Evolutionary conservation across 495 filamentous ascomycete species (phyloP).

Genomic region (Talaromyces thailandensis): DNA sequence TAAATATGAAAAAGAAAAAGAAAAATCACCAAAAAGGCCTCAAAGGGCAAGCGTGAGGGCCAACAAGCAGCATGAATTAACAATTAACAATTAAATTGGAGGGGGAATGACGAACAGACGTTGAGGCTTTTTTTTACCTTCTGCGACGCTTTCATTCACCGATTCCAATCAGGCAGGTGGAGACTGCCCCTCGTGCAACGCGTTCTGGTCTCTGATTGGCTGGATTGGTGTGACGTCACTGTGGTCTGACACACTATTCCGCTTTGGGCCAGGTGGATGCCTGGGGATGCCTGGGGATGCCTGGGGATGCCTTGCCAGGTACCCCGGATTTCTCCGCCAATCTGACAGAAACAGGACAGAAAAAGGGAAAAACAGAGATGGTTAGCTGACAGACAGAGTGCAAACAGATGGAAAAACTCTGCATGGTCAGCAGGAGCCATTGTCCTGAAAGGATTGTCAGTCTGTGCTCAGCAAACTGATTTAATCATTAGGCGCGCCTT

Average conservation of each 20-base stretch:
- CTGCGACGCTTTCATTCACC: conserved; percentile 6
- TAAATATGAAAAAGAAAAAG: neutral
- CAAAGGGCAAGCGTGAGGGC: neutral
- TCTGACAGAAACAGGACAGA: neutral
- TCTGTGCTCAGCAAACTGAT: neutral
- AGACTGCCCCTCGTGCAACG: neutral
- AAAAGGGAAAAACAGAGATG: neutral
- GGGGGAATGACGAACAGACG: conserved; percentile 7
- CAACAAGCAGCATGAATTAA: conserved; percentile 5
- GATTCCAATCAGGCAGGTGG: neutral
- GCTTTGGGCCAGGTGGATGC: neutral
- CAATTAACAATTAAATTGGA: no score
- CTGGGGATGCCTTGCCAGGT: neutral
- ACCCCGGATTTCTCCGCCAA: conserved; percentile 1
- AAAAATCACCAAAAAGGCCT: neutral
- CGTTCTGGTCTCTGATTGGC: neutral
- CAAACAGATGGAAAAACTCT: neutral
- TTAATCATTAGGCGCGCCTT: neutral
- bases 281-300: neutral
- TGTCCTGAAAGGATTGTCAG: neutral
- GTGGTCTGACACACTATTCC: neutral
- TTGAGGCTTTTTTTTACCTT: conserved; percentile 1
- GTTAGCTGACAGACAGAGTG: neutral
- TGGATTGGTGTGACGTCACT: neutral
- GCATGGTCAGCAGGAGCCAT: neutral